These are phyloP conservation scores for Rhizoclosmatium globosum DNA, from an alignment of 192 early-diverging fungal species.

Conservation along the genomic window DNA sequence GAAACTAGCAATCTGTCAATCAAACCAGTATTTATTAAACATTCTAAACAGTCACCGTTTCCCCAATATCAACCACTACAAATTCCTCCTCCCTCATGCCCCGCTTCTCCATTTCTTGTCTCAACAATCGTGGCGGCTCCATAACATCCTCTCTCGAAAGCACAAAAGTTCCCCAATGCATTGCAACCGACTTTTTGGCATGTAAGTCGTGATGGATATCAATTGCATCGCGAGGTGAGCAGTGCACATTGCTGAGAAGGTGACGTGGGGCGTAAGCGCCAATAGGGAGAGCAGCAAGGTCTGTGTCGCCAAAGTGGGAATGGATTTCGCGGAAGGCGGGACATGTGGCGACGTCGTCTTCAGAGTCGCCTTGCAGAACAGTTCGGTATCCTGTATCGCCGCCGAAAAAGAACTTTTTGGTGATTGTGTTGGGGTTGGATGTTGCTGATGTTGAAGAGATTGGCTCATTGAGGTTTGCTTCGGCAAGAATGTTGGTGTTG, in stretches of 20 bases:
- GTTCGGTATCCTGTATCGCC: constrained; percentile 85
- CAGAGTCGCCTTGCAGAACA: constrained; percentile 42
- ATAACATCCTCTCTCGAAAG: constrained; percentile 74
- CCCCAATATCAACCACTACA: constrained; percentile 35
- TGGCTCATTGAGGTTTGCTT: not conserved
- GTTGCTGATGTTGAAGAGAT: not conserved
- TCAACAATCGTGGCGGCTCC: constrained; percentile 73
- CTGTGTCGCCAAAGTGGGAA: constrained; percentile 71
- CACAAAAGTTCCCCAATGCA: constrained; percentile 88
- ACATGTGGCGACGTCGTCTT: constrained; percentile 68
- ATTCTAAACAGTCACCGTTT: not conserved
- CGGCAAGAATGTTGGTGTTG: not conserved
- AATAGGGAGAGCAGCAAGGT: constrained; percentile 81
- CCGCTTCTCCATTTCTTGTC: constrained; percentile 52
- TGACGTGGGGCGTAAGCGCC: constrained; percentile 82
- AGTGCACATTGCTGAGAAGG: constrained; percentile 81
- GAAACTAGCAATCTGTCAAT: too few species aligned
- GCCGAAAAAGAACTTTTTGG: constrained; percentile 64
- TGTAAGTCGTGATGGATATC: constrained; percentile 77
- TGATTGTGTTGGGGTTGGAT: constrained; percentile 43
- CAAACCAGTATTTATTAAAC: too few species aligned
- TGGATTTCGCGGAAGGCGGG: constrained; percentile 88
- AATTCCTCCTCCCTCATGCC: constrained; percentile 42
- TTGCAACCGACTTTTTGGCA: constrained; percentile 71
- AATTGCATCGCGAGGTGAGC: constrained; percentile 79